Base-by-base conservation (phyloP, 1,139 yeast genomes). In the Suhomyces taliae region DNA sequence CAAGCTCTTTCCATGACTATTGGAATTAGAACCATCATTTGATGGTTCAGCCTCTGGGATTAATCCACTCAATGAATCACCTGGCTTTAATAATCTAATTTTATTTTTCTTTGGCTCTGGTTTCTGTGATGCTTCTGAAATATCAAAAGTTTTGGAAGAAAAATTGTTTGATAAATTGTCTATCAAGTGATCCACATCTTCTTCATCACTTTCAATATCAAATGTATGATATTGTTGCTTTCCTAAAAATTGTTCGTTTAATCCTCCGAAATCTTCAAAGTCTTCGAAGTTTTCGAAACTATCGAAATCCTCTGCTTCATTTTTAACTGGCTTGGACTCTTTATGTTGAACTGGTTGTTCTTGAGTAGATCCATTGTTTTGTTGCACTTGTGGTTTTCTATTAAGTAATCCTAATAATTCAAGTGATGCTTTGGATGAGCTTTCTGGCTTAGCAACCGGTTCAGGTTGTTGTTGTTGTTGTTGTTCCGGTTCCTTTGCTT, bases 201-300 rank as follows among this genome's bases (percentile, higher is more conserved):
- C 72, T 43, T 72, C 76, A 41, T 67, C 72, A 52, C 72, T 66
- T 15, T 70, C 77, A 34, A 67, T 62, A 41, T 67, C 75, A 50
- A 68, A 66, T 37, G 55, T 56, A 45, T 55, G 55, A 37, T 60
- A 55, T 36, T 45, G 41, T 37, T 57, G 45, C 44, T 54, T 51
- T 41, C 51, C 50, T 41, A 47, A 36, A 47, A 53, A 43, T 44
- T 53, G 44, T 24, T 61, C 61, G 42, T 65, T 58, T 40, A 64
- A 56, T 40, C 67, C 69, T 37, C 67, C 68, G 44, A 60, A 66
- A 44, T 70, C 70, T 39, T 70, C 74, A 51, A 72, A 72, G 47
- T 71, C 69, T 35, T 72, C 76, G 46, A 69, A 69, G 37, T 59
- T 54, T 40, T 64, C 66, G 33, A 57, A 59, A 15, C 54, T 50